These are phyloP conservation scores for Boletus vermiculosoides DNA, from an alignment of 768 basidiomycete species.

Conservation along the genomic window DNA sequence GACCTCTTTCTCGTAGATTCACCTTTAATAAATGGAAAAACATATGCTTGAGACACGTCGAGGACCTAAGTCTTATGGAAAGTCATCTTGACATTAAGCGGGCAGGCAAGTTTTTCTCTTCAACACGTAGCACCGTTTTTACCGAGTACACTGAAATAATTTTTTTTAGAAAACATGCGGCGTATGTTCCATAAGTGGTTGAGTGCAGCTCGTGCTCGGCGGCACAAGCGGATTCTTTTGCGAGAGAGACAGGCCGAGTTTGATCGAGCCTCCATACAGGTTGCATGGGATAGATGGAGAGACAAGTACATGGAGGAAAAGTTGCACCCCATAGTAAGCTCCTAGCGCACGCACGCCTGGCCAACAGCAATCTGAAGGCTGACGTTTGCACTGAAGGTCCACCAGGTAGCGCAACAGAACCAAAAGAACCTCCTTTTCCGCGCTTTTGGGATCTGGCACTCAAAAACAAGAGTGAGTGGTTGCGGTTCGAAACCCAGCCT, in stretches of 20 bases:
- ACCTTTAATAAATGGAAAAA: conserved; percentile 71
- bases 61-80: conserved; percentile 77
- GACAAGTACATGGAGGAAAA: conserved; percentile 65
- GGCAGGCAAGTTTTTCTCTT: conserved; percentile 52
- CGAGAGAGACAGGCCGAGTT: conserved; percentile 64
- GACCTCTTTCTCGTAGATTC: conserved; percentile 37
- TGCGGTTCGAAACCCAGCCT: not conserved
- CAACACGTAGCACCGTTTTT: not conserved
- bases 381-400: conserved; percentile 29
- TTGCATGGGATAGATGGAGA: conserved; percentile 79
- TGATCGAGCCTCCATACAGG: conserved; percentile 46
- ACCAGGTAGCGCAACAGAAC: conserved; percentile 51
- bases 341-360: not conserved
- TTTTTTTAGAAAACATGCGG: conserved; percentile 55
- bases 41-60: conserved; percentile 58
- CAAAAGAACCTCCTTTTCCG: conserved; percentile 61
- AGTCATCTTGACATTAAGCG: conserved; percentile 79
- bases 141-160: conserved; percentile 1
- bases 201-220: conserved; percentile 52
- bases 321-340: conserved; percentile 61
- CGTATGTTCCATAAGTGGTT: conserved; percentile 74
- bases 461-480: conserved; percentile 62
- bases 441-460: conserved; percentile 74
- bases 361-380: conserved; percentile 1
- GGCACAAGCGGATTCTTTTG: conserved; percentile 59